Percentiles rank a stretch among this genome's conserved stretches.
Evolutionary conservation across 495 filamentous ascomycete genomes (phyloP).

Genomic region (Hypoxylon lienhwacheense): DNA sequence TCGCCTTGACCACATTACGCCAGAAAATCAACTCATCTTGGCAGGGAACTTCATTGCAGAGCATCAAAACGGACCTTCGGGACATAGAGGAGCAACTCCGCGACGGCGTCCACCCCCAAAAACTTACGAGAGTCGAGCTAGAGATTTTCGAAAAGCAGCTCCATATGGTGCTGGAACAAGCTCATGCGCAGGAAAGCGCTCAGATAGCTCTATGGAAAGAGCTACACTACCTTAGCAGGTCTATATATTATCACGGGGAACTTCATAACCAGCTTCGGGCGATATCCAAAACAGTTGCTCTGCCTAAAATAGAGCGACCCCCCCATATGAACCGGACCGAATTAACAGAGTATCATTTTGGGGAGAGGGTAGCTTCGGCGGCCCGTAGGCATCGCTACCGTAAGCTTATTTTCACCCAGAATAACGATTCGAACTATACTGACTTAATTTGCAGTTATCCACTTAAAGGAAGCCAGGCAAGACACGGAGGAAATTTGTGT

Average conservation of each 20-base stretch:
- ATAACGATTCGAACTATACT: constrained; percentile 14
- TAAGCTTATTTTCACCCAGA: constrained; percentile 52
- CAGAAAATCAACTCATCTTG: constrained; percentile 59
- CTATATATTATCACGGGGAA: constrained; percentile 80
- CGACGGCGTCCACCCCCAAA: constrained; percentile 61
- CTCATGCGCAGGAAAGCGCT: constrained; percentile 59
- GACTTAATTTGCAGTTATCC: constrained; percentile 41
- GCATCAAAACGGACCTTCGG: constrained; percentile 68
- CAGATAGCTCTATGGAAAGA: constrained; percentile 72
- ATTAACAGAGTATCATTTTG: constrained; percentile 51
- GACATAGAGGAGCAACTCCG: constrained; percentile 63
- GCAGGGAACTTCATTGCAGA: constrained; percentile 59
- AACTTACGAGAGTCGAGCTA: constrained; percentile 66
- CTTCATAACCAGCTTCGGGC: constrained; percentile 88
- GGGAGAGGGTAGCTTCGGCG: constrained; percentile 58
- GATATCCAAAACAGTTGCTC: constrained; percentile 81
- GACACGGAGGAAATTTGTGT: constrained; percentile 67
- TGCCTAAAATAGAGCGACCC: constrained; percentile 61
- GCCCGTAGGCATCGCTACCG: constrained; percentile 76
- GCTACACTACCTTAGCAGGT: constrained; percentile 70
- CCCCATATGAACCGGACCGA: constrained; percentile 31
- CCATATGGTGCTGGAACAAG: constrained; percentile 59
- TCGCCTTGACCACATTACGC: constrained; percentile 62
- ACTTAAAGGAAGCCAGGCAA: constrained; percentile 56
- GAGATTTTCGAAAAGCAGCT: constrained; percentile 58